Base-by-base conservation (phyloP, 108 stramenopile species). In the Parietichytrium sp. region DNA sequence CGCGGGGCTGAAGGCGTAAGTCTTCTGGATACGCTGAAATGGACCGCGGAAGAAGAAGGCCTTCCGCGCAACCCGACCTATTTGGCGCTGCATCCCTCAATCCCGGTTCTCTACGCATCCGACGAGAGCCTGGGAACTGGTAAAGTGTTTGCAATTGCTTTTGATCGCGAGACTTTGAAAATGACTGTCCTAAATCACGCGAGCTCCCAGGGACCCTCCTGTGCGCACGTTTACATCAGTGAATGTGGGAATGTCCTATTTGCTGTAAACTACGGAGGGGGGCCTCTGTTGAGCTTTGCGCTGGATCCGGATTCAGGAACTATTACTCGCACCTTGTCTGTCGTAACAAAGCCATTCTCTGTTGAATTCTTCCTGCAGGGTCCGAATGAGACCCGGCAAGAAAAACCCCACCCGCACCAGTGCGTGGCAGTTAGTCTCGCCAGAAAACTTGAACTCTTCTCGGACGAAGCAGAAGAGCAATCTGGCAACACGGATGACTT, bases 221-320 rank as follows among this genome's bases (percentile, higher is more conserved):
- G 38, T 12, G 61, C 61, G 16, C 23, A 45, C 15, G 38, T 72
- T 15, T 45, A 42, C 2, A 20, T 72, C 10, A 45, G 38, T 3
- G 45, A 72, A 27, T 33, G 45, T 72, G 61, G 42, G 29, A 16
- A 25, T 23, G 20, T 72, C 33, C 0, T 27, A 42, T 72, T 18
- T 2, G 42, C 25, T 6, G 61, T 25, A 8, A 72, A 72, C 20
- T 72, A 72, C 33, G 10, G 38, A 25, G 42, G 18, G 36, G 61
- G 6, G 20, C 61, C 61, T 0, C 38, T 42, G 29, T n/a, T 72
- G 29, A 42, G 36, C 61, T 72, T 72, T 72, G 42, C 38, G 36
- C 61, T 72, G 38, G 61, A 72, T 72, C n/a, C n/a, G n/a, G 61
- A 72, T 33, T 6, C 36, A 25, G 61, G 61, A 10, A 33, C 23